Conservation (phyloP, 2,329 filamentous ascomycete species). For the Hirsutella thompsonii region DNA sequence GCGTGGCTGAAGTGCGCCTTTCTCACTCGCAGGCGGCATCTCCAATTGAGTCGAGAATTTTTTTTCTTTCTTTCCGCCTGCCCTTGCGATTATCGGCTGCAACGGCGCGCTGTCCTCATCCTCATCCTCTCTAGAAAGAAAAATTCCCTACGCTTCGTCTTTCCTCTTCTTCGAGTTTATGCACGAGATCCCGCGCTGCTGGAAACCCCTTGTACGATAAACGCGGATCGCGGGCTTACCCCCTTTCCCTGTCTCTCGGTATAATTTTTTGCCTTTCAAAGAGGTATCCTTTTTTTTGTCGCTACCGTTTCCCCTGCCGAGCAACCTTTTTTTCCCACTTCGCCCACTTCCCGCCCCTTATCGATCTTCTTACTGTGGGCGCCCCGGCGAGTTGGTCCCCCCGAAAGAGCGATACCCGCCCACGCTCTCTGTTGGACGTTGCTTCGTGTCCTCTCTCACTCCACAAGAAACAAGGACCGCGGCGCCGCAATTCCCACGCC, state of each 20-base stretch:
- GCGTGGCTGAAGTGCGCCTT: background rate
- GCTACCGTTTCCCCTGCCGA: background rate
- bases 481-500: background rate
- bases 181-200: too few species aligned
- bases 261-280: too few species aligned
- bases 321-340: background rate
- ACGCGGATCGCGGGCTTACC: background rate
- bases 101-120: background rate
- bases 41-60: conserved; percentile 1
- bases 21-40: background rate
- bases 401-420: background rate
- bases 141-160: too few species aligned
- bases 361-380: background rate
- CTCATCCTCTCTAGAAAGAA: too few species aligned
- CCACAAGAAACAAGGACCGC: too few species aligned
- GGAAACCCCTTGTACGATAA: too few species aligned
- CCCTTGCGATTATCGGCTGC: background rate
- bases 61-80: background rate
- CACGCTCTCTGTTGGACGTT: background rate
- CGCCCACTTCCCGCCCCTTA: background rate
- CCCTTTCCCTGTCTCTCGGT: background rate
- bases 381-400: background rate
- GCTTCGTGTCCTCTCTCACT: background rate
- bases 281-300: background rate
- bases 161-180: background rate